Conservation (phyloP, 2,329 filamentous ascomycete genomes). For the Aspergillus awamori region DNA sequence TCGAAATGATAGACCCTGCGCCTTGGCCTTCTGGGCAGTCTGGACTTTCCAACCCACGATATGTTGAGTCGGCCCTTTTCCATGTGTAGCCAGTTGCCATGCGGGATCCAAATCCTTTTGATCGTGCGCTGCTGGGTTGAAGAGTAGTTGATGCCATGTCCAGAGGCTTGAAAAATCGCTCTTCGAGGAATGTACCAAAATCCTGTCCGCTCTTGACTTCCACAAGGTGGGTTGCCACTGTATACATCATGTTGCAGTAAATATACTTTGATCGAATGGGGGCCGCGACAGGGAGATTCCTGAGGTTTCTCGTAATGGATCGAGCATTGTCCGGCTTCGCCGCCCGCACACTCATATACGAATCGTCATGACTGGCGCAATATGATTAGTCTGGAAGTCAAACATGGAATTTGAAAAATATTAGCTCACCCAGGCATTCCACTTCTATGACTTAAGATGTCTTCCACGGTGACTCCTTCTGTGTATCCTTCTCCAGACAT, state of each 20-base stretch:
- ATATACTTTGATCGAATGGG: constrained; percentile 51
- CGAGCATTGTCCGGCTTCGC: constrained; percentile 33
- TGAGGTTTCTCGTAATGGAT: constrained; percentile 48
- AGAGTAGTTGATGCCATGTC: constrained; percentile 42
- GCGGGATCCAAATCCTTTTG: constrained; percentile 25
- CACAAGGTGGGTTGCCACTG: constrained; percentile 50
- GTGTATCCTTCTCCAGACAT: constrained; percentile 52
- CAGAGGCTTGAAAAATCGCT: constrained; percentile 51
- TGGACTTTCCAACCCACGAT: constrained; percentile 29
- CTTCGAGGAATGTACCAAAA: constrained; percentile 47
- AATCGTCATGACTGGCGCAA: constrained; percentile 36
- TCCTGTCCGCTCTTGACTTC: constrained; percentile 45
- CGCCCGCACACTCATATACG: constrained; percentile 35
- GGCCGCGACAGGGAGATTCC: constrained; percentile 49
- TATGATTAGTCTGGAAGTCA: too few species aligned
- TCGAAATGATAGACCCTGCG: constrained; percentile 48
- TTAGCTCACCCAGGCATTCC: constrained; percentile 51
- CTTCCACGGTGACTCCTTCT: constrained; percentile 56
- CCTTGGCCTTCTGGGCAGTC: constrained; percentile 42
- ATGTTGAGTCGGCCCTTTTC: constrained; percentile 29
- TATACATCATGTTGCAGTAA: constrained; percentile 58
- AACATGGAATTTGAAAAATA: too few species aligned
- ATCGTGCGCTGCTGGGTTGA: constrained; percentile 40
- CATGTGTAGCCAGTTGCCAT: constrained; percentile 52
- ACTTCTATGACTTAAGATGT: constrained; percentile 57